Base-by-base conservation (phyloP, 352 stramenopile genomes). In the Thalassiosira tumida region DNA sequence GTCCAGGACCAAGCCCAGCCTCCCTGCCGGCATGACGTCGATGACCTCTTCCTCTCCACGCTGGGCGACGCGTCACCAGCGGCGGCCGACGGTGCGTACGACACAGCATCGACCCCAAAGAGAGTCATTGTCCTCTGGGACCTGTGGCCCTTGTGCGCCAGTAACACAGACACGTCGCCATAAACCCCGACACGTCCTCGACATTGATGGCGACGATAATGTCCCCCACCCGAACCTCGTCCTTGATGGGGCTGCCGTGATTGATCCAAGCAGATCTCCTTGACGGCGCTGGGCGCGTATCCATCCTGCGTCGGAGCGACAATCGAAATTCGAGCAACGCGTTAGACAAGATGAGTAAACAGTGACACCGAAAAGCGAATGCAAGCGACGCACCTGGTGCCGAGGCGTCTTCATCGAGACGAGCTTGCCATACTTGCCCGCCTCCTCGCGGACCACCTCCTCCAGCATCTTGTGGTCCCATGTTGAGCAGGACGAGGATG, bases 371-470 rank as follows among this genome's bases (percentile, higher is more conserved):
- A 29, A 86, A 31, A 84, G 59, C 21, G 15, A 84, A 29, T 54
- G 17, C 47, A n/a, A 78, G 96, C 21, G 64, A 98, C 97, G 72
- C 94, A 97, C 29, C 96, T 96, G 85, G 96, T 90, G 50, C 97
- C 96, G 91, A 50, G 96, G 96, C 88, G 97, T 98, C 96, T 93
- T 97, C 85, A 95, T 99, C 82, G 43, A 94, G 51, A 89, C 93
- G 91, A 96, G 97, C 96, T 89, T 94, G 35, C 96, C 96, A 90
- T 96, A 97, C 80, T 99, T 98, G 43, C 97, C 96, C 86, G 98
- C 99, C 94, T 99, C 98, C 69, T 98, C 97, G 88, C 98, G 97
- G 74, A 99, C 99, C 92, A 99, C 98, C 87, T 99, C 98, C 75
- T 98, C 87, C 85, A 99, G 98, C 89, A 99, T 98, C 64, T 95